Conservation (phyloP, 345 rosid genomes). For the Camelina laxa region DNA sequence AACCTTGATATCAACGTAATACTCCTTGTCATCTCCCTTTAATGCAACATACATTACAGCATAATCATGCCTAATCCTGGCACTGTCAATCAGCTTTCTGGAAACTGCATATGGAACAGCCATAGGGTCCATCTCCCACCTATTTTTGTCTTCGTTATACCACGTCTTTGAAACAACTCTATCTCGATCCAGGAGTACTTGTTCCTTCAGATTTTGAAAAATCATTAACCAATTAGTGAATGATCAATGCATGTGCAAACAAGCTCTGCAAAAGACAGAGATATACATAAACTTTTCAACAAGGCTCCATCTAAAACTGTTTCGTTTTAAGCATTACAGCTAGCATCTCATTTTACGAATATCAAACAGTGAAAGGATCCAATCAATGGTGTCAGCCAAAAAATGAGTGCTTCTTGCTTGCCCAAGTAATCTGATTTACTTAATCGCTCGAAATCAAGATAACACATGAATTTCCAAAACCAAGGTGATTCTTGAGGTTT, state of each 20-base stretch:
- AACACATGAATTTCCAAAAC: conserved; percentile 22
- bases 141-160: conserved; percentile 72
- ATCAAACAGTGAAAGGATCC: conserved; percentile 24
- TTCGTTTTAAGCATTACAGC: conserved; percentile 3
- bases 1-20: conserved; percentile 79
- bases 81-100: conserved; percentile 73
- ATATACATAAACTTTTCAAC: background rate
- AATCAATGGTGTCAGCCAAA: background rate
- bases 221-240: conserved; percentile 26
- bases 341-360: background rate
- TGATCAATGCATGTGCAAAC: conserved; percentile 29
- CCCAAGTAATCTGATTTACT: conserved; percentile 7
- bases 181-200: conserved; percentile 84
- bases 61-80: conserved; percentile 94
- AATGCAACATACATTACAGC: conserved; percentile 79
- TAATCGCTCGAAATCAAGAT: conserved; percentile 1
- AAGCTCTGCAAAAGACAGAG: conserved; percentile 28
- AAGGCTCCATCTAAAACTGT: conserved; percentile 12
- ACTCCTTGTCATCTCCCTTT: conserved; percentile 87
- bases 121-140: conserved; percentile 93
- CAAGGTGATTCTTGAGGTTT: conserved; percentile 7
- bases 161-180: conserved; percentile 88
- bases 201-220: conserved; percentile 59
- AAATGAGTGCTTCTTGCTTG: background rate
- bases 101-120: conserved; percentile 92